Conservation (phyloP, 2,329 filamentous ascomycete genomes). For the Fusarium newnesense region DNA sequence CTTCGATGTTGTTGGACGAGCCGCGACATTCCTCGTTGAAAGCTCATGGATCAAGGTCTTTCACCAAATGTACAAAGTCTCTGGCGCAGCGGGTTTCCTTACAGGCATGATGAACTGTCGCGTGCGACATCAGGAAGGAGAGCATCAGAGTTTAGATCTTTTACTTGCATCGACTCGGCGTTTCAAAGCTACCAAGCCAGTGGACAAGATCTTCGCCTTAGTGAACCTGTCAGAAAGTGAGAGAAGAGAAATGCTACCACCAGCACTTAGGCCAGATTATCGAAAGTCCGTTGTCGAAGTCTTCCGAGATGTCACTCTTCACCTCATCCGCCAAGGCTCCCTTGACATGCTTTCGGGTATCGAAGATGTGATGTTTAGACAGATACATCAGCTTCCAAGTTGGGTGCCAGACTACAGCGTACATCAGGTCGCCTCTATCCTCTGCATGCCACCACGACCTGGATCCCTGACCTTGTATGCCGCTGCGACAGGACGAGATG, state of each 20-base stretch:
- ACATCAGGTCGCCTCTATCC: neutral
- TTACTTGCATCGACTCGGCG: neutral
- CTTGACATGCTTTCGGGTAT: neutral
- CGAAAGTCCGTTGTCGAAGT: neutral
- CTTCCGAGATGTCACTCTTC: neutral
- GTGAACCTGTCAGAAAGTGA: neutral
- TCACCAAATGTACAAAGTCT: rapidly evolving
- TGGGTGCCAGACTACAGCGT: neutral
- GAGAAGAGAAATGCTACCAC: rapidly evolving
- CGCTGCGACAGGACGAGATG: neutral
- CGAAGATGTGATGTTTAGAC: neutral
- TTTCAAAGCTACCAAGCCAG: neutral
- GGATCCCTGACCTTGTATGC: neutral
- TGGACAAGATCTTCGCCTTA: neutral
- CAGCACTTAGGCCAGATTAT: neutral
- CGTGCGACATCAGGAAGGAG: neutral
- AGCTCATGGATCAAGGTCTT: neutral
- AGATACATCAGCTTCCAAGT: neutral
- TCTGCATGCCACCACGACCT: neutral
- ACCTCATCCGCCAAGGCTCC: neutral
- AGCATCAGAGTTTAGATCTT: neutral
- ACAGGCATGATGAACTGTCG: neutral
- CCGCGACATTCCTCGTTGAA: neutral
- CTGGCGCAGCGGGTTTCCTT: neutral
- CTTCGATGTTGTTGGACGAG: neutral